Evolutionary conservation across 108 stramenopile genomes (phyloP).

Genomic region (Seminavis robusta): DNA sequence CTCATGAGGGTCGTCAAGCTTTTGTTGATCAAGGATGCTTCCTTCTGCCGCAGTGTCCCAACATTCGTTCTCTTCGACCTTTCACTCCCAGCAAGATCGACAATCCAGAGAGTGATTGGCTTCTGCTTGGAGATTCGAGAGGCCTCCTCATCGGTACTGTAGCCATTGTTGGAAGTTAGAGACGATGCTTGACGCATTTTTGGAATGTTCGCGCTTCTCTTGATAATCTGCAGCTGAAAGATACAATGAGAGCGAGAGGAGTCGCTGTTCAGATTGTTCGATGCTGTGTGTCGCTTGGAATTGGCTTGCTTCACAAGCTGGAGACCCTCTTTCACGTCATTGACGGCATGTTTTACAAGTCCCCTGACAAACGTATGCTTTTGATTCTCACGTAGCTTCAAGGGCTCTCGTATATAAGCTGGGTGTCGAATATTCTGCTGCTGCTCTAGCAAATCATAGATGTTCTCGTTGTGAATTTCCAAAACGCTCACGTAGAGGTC

Average conservation of each 20-base stretch:
- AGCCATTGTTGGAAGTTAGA: slow-evolving; percentile 1
- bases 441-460: slow-evolving; percentile 87
- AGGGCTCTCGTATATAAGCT: slow-evolving; percentile 9
- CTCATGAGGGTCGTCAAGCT: slow-evolving; percentile 96
- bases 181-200: slow-evolving; percentile 5
- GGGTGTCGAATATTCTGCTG: slow-evolving; percentile 11
- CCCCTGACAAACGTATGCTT: slow-evolving; percentile 85
- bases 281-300: slow-evolving; percentile 73
- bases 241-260: slow-evolving; percentile 94
- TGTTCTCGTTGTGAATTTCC: slow-evolving; percentile 98
- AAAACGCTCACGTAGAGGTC: slow-evolving; percentile 83
- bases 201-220: slow-evolving; percentile 15
- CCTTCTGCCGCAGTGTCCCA: slow-evolving; percentile 84
- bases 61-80: slow-evolving; percentile 78
- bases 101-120: slow-evolving; percentile 84
- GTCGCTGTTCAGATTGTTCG: slow-evolving; percentile 86
- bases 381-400: slow-evolving; percentile 86
- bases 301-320: slow-evolving; percentile 58
- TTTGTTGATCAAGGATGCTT: slow-evolving; percentile 93
- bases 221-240: slow-evolving; percentile 80
- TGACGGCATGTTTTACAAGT: slow-evolving; percentile 73
- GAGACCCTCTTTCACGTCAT: slow-evolving; percentile 56
- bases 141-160: slow-evolving; percentile 5
- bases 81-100: slow-evolving; percentile 98
- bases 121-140: slow-evolving; percentile 17